These are phyloP conservation scores for Lactarius psammicola DNA, from an alignment of 768 basidiomycete genomes.

Conservation along the genomic window DNA sequence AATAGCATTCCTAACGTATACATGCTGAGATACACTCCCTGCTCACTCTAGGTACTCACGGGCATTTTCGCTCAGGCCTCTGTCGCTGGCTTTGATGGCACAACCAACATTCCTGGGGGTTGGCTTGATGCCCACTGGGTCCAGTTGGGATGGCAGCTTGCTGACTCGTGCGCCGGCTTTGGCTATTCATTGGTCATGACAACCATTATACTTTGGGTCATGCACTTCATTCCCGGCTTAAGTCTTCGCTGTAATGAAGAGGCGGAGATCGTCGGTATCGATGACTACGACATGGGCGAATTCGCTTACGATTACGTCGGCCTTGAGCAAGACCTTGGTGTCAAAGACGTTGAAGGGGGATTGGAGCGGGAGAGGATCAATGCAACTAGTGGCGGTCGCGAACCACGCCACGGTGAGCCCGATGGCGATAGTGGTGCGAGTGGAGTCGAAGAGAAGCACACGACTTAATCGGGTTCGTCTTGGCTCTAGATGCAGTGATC, in stretches of 20 bases:
- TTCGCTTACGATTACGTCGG: constrained; percentile 87
- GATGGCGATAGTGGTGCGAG: constrained; percentile 14
- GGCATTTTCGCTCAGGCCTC: constrained; percentile 36
- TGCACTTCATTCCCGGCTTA: constrained; percentile 47
- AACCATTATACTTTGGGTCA: constrained; percentile 42
- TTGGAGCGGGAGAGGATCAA: constrained; percentile 27
- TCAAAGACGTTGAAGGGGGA: constrained; percentile 21
- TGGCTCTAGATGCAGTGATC: neutral
- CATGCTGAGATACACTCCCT: neutral
- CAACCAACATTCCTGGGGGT: constrained; percentile 44
- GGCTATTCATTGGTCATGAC: constrained; percentile 39
- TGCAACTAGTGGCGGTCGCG: constrained; percentile 26
- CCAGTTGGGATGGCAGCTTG: constrained; percentile 50
- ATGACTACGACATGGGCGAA: constrained; percentile 88
- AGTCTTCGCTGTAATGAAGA: constrained; percentile 37
- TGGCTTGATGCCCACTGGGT: constrained; percentile 42
- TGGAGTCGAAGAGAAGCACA: constrained; percentile 7
- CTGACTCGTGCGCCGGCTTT: constrained; percentile 35
- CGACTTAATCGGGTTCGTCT: neutral
- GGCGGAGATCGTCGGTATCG: constrained; percentile 48
- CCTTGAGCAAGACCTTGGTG: constrained; percentile 40
- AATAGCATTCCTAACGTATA: neutral
- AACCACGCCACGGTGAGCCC: constrained; percentile 19
- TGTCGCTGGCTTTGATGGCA: constrained; percentile 49
- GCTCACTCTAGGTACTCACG: constrained; percentile 36